These are phyloP conservation scores for Russula compacta DNA, from an alignment of 768 basidiomycete genomes.

Conservation along the genomic window DNA sequence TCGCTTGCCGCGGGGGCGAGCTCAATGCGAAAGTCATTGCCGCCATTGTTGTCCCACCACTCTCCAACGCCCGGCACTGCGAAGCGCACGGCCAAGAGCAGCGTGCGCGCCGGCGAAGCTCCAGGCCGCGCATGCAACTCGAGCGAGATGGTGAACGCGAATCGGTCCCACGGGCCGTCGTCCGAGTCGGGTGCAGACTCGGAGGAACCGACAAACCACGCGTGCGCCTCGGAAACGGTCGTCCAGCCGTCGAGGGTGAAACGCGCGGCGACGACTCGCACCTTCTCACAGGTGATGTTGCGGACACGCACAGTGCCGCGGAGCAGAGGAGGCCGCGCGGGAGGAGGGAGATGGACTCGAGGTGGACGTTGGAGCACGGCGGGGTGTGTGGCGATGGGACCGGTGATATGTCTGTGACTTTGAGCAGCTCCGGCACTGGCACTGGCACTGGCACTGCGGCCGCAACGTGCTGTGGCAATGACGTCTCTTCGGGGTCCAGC, in stretches of 20 bases:
- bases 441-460: too few relatives aligned
- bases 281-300: constrained; percentile 83
- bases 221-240: constrained; percentile 89
- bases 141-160: constrained; percentile 66
- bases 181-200: constrained; percentile 23
- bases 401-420: too few relatives aligned
- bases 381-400: too few relatives aligned
- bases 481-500: background rate
- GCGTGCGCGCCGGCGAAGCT: constrained; percentile 66
- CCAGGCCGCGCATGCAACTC: constrained; percentile 54
- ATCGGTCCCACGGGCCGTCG: constrained; percentile 50
- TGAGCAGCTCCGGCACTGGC: too few relatives aligned
- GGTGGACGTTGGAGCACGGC: too few relatives aligned
- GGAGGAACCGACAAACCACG: constrained; percentile 44
- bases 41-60: constrained; percentile 87
- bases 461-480: background rate
- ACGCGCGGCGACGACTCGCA: constrained; percentile 56
- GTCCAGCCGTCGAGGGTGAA: constrained; percentile 96
- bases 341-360: too few relatives aligned
- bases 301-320: constrained; percentile 64
- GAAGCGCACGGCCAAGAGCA: constrained; percentile 73
- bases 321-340: too few relatives aligned
- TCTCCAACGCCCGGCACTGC: constrained; percentile 53
- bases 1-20: too few relatives aligned
- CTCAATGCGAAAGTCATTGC: constrained; percentile 19